Evolutionary conservation across 345 rosid species (phyloP).

Genomic region (Eucalyptus decipiens): DNA sequence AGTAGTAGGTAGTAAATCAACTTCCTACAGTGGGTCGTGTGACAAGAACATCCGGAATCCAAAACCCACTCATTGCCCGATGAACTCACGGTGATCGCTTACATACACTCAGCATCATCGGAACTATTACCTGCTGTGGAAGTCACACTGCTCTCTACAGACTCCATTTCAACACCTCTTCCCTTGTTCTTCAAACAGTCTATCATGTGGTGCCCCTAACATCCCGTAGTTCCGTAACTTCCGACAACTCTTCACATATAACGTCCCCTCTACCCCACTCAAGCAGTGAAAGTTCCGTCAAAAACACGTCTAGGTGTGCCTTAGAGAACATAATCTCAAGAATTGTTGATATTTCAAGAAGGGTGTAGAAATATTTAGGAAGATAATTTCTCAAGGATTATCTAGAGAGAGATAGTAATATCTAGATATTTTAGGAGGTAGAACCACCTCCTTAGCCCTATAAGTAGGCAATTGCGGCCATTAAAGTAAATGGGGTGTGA

Average conservation of each 20-base stretch:
- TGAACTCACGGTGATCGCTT: neutral
- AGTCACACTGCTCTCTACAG: neutral
- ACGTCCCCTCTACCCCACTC: neutral
- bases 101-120: neutral
- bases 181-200: neutral
- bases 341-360: neutral
- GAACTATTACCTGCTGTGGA: neutral
- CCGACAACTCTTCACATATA: neutral
- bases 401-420: neutral
- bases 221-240: neutral
- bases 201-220: neutral
- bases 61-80: neutral
- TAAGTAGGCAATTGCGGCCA: neutral
- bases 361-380: neutral
- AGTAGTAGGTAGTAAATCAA: neutral
- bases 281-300: neutral
- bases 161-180: neutral
- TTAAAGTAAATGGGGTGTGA: neutral
- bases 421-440: neutral
- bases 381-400: neutral
- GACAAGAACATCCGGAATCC: neutral
- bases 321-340: neutral
- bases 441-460: neutral
- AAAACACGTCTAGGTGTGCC: neutral
- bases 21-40: neutral